phyloP scores from a whole-genome alignment of 164 flowering plant genomes.

The Echeveria elegans region DNA sequence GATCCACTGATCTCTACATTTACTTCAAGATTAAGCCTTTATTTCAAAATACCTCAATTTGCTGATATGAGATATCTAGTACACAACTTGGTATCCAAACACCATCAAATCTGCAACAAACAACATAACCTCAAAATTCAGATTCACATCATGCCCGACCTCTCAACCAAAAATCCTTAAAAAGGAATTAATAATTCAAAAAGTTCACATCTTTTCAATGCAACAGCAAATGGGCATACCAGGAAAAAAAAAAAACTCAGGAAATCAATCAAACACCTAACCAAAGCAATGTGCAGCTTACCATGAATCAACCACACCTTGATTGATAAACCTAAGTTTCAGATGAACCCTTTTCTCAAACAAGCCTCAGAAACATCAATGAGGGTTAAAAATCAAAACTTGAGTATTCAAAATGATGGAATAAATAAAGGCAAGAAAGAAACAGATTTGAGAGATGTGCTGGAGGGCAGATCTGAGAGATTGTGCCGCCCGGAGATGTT shows the following conservation, averaged over 20 bases:
- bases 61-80: slow-evolving; percentile 19
- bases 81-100: slow-evolving; percentile 23
- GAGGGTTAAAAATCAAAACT: not conserved
- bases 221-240: not conserved
- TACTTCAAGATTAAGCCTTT: slow-evolving; percentile 11
- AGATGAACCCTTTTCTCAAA: not conserved
- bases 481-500: not conserved
- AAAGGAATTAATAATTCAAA: slow-evolving; percentile 45
- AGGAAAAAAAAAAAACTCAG: not conserved
- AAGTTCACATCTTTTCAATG: not conserved
- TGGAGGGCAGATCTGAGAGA: slow-evolving; percentile 3
- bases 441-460: not conserved
- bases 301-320: not conserved
- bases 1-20: not conserved
- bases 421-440: not conserved
- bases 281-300: not conserved
- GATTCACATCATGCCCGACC: not conserved
- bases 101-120: slow-evolving; percentile 35
- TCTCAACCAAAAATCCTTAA: not conserved
- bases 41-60: slow-evolving; percentile 15
- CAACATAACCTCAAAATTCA: slow-evolving; percentile 1
- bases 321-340: not conserved
- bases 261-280: not conserved
- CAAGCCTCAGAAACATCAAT: not conserved
- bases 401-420: not conserved